Evolutionary conservation across 1,139 yeast genomes (phyloP), one percentile per base, ranked within the genome.

Genomic region (Candida smagusa): DNA sequence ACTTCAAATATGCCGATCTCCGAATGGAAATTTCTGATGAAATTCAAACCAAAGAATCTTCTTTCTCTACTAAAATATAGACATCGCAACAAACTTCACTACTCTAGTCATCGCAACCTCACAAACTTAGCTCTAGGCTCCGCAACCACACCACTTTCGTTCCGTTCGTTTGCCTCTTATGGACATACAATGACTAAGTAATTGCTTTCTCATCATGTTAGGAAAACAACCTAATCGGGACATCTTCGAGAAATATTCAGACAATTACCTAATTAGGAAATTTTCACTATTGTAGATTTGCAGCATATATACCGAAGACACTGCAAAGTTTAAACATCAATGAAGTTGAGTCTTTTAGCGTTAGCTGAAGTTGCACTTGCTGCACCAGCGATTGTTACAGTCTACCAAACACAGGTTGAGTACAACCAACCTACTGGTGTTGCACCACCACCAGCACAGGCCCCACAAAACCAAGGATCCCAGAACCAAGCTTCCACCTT

Each of bases 301-400:
- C 27, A 16, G 13, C 30, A 38, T 38, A 38, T 31, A 33, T 29
- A 27, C 35, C 27, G 27, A 11, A 24, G 12, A 9, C 6, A 11
- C n/a, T 24, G 27, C n/a, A 11, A 27, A 27, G 9, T 27, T 27
- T 12, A 11, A 12, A 27, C 13, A 11, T 16, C 5, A 11, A 31
- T 21, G 12, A 16, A 23, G 9, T 28, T 40, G 39, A 37, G 21
- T n/a, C 31, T 40, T 7, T 31, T 40, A 21, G 38, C 39, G 5
- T 35, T 44, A 26, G 38, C 33, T 9, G 38, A 41, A 35, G 39
- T 35, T 11, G 42, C 36, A 19, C 23, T 39, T 22, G 48, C 46
- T 12, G 50, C 50, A 4, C 67, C 68, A 2, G 54, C 54, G 7
- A 41, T 60, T 16, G 51, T 56, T 13, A 61, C 66, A 6, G 46